These are phyloP conservation scores for Yarrowia keelungensis DNA, from an alignment of 805 yeast species.

Conservation along the genomic window DNA sequence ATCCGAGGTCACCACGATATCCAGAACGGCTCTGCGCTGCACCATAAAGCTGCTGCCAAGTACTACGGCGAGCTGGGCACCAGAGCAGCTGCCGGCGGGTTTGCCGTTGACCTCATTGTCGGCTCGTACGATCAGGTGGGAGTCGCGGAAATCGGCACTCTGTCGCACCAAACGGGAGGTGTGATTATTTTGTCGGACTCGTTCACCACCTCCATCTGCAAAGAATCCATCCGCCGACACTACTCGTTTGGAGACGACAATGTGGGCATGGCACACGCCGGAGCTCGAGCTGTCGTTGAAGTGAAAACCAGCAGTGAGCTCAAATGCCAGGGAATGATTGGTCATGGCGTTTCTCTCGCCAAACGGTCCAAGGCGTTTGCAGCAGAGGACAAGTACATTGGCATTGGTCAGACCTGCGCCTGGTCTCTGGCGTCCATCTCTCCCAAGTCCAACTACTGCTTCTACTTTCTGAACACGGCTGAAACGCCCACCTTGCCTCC, in stretches of 20 bases:
- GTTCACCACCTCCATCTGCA: constrained; percentile 91
- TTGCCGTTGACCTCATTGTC: constrained; percentile 85
- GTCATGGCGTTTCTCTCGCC: constrained; percentile 79
- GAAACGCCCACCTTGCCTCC: constrained; percentile 46
- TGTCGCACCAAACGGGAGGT: constrained; percentile 88
- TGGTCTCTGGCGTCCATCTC: constrained; percentile 86
- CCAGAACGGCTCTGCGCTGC: constrained; percentile 86
- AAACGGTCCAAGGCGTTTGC: constrained; percentile 68
- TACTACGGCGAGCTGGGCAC: constrained; percentile 77
- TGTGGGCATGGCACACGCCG: constrained; percentile 31
- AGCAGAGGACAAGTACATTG: constrained; percentile 84
- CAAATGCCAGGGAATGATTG: constrained; percentile 90
- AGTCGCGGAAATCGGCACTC: constrained; percentile 85
- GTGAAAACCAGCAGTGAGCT: constrained; percentile 80
- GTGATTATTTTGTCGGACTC: constrained; percentile 85
- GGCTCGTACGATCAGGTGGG: constrained; percentile 98
- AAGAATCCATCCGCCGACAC: constrained; percentile 85
- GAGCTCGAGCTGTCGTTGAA: constrained; percentile 68
- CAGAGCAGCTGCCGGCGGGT: constrained; percentile 74
- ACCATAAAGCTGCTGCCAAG: constrained; percentile 81
- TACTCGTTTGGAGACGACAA: constrained; percentile 52
- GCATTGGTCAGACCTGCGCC: constrained; percentile 88
- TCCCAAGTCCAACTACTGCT: constrained; percentile 86
- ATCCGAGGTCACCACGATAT: constrained; percentile 96
- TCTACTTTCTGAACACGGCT: constrained; percentile 82